phyloP scores from a whole-genome alignment of 2,329 filamentous ascomycete species.

The Phyllosticta paracitricarpa region DNA sequence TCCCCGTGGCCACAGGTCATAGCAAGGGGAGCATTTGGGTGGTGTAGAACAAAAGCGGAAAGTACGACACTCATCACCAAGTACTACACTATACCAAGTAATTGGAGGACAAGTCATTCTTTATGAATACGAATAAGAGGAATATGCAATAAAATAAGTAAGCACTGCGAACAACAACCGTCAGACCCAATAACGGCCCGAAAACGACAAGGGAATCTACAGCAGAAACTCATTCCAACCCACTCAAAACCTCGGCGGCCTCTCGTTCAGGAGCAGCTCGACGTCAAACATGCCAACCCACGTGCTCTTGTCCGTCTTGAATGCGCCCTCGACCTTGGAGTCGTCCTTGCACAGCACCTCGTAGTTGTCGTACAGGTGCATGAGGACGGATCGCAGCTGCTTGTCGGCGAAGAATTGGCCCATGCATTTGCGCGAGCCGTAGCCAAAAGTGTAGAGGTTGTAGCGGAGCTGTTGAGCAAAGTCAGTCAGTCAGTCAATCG shows the following conservation, averaged over 20 bases:
- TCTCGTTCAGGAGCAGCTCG: background rate
- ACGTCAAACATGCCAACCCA: background rate
- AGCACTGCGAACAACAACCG: no score
- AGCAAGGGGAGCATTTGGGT: no score
- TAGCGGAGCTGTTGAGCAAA: slow-evolving; percentile 6
- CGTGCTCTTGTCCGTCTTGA: background rate
- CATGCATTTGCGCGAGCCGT: slow-evolving; percentile 9
- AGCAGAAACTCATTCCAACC: background rate
- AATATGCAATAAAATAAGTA: no score
- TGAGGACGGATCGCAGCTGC: slow-evolving; percentile 2
- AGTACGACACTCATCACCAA: no score
- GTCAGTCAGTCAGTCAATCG: background rate
- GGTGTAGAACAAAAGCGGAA: no score
- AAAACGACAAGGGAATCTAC: background rate
- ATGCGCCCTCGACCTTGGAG: background rate
- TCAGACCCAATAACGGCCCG: no score
- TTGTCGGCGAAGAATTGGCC: slow-evolving; percentile 8
- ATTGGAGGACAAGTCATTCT: no score
- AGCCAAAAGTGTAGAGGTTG: slow-evolving; percentile 6
- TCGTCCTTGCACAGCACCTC: background rate
- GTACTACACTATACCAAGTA: no score
- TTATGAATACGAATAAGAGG: no score
- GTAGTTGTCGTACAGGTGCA: slow-evolving; percentile 8
- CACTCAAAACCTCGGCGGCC: background rate
- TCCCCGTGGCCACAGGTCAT: no score